Evolutionary conservation across 148 eudicot species (phyloP).

Genomic region (Chenopodium formosanum): DNA sequence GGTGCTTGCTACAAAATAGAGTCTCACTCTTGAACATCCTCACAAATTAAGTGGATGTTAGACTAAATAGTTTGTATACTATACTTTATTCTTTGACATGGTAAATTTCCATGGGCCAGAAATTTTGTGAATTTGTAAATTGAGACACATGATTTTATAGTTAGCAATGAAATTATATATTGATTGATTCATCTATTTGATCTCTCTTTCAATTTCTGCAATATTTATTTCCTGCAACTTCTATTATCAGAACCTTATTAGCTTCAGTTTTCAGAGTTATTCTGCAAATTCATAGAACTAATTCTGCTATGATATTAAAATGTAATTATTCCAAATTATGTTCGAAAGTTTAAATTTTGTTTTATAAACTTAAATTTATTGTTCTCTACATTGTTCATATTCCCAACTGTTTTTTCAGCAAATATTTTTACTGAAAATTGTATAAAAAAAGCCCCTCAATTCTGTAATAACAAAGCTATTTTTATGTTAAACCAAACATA

Average conservation of each 20-base stretch:
- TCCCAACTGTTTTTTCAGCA: neutral
- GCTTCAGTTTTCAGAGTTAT: too few relatives aligned
- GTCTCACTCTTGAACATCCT: constrained; percentile 47
- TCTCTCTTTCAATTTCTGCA: neutral
- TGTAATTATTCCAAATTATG: too few relatives aligned
- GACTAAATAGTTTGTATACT: neutral
- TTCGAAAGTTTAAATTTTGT: too few relatives aligned
- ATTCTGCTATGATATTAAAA: too few relatives aligned
- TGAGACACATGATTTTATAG: constrained; percentile 5
- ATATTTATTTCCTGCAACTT: neutral
- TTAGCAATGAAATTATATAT: constrained; percentile 7
- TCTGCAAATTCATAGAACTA: too few relatives aligned
- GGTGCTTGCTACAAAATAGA: constrained; percentile 37
- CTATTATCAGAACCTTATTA: too few relatives aligned
- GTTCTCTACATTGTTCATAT: neutral
- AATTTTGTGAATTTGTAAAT: constrained; percentile 12
- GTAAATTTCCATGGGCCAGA: constrained; percentile 3
- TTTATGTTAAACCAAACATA: too few relatives aligned
- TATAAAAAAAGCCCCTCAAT: too few relatives aligned
- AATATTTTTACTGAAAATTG: too few relatives aligned
- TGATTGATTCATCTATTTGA: neutral
- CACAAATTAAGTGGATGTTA: constrained; percentile 15
- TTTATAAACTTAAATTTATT: too few relatives aligned
- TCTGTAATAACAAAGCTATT: too few relatives aligned
- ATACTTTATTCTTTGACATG: constrained; percentile 6